Base-by-base conservation (phyloP, 2,329 filamentous ascomycete genomes). In the Pyrenophora seminiperda region DNA sequence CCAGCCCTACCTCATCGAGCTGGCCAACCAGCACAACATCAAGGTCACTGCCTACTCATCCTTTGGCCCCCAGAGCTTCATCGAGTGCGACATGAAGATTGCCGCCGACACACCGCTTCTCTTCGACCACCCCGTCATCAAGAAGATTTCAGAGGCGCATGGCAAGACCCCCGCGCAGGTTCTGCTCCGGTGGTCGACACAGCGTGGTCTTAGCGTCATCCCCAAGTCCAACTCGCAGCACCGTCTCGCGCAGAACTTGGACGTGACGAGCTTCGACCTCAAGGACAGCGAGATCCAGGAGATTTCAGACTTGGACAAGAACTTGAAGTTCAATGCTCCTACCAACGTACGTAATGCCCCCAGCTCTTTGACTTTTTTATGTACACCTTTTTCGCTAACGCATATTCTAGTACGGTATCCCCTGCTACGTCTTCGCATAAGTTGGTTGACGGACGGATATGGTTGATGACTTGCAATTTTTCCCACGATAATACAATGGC, bases 151-250 rank as follows among this genome's bases (percentile, higher is more conserved):
- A 20, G 77, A 82, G 59, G 80, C 83, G 59, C 81, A 85, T 10
- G 80, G 84, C 11, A 82, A 88, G 44, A 85, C 86, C 7, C 81
- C 90, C 5, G 88, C 89, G 13, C 91, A 96, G 81, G 81, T 96
- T 17, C 80, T 96, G 58, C 81, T 96, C 62, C 82, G 91, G 68
- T 96, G 91, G 91, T 84, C 90, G 32, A 96, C 90, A n/a, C 91
- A 96, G 82, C 63, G 68, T 15, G 70, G 70, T 14, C 48, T 72
- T 5, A 62, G 64, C n/a, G 70, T 73, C 24, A 73, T 73, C 43
- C 71, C 71, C 32, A 73, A 73, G 63, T 70, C 66, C 42, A 70
- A 64, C 52, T 62, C 64, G 18, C 58, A 58, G 41, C 51, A 63
- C 41, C 59, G 68, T n/a, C 50, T 73, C 43, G 48, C 56, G 33